Conservation (phyloP, 1,284 basidiomycete genomes). For the Ustanciosporium gigantosporum region DNA sequence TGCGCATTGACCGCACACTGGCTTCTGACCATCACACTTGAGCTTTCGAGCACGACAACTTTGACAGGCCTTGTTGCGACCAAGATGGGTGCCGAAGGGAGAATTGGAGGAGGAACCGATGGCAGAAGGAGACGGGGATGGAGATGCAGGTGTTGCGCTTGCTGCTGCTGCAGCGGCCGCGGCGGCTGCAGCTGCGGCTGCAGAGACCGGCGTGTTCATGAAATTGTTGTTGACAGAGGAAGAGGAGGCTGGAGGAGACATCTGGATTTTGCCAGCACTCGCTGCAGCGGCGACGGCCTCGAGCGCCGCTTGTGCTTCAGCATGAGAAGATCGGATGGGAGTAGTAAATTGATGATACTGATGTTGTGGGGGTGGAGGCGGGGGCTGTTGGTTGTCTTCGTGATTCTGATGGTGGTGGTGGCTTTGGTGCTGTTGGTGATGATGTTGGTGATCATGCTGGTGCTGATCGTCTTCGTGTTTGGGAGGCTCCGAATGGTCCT, state of each 20-base stretch:
- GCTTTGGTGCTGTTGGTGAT: slow-evolving; percentile 16
- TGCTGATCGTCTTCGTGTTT: not conserved
- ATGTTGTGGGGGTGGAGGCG: no score
- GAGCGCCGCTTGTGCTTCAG: slow-evolving; percentile 38
- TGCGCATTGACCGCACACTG: slow-evolving; percentile 48
- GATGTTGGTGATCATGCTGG: slow-evolving; percentile 2
- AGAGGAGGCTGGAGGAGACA: slow-evolving; percentile 21
- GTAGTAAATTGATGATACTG: slow-evolving; percentile 17
- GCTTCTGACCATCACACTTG: slow-evolving; percentile 50
- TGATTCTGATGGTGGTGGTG: slow-evolving; percentile 18
- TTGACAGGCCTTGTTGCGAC: slow-evolving; percentile 49
- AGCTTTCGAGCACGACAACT: slow-evolving; percentile 52
- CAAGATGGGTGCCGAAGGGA: slow-evolving; percentile 48
- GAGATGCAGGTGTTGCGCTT: slow-evolving; percentile 2
- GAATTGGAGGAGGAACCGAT: slow-evolving; percentile 14
- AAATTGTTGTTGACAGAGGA: slow-evolving; percentile 15
- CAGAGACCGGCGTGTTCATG: slow-evolving; percentile 21
- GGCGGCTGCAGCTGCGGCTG: slow-evolving; percentile 25
- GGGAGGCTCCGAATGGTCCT: slow-evolving; percentile 7
- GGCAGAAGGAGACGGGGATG: slow-evolving; percentile 3
- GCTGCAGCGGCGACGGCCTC: slow-evolving; percentile 36
- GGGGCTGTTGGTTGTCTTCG: slow-evolving; percentile 6
- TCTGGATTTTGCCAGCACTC: slow-evolving; percentile 34
- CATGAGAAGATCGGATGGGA: slow-evolving; percentile 28
- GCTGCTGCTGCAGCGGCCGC: slow-evolving; percentile 30